Evolutionary conservation across 164 flowering plant genomes (phyloP).

Genomic region (Vitis labrusca): DNA sequence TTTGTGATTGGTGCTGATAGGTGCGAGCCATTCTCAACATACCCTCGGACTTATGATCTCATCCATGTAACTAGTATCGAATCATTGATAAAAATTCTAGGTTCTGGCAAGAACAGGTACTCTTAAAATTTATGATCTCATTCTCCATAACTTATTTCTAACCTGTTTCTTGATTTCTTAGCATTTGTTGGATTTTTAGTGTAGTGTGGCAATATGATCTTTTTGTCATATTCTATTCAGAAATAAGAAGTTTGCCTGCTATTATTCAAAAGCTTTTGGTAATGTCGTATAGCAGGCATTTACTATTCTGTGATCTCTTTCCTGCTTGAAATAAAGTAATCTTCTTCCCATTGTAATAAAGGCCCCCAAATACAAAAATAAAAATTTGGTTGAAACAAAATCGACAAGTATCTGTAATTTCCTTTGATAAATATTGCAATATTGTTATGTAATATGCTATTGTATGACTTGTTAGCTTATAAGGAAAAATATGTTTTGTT

Average conservation of each 20-base stretch:
- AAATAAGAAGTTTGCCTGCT: background rate
- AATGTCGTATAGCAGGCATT: background rate
- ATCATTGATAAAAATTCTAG: slow-evolving; percentile 57
- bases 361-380: background rate
- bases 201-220: background rate
- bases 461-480: too few relatives aligned
- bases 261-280: too few relatives aligned
- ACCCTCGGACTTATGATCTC: slow-evolving; percentile 91
- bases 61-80: slow-evolving; percentile 76
- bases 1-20: slow-evolving; percentile 35
- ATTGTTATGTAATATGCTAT: too few relatives aligned
- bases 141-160: background rate
- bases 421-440: too few relatives aligned
- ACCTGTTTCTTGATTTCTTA: slow-evolving; percentile 2
- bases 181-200: background rate
- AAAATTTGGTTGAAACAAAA: too few relatives aligned
- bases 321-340: background rate
- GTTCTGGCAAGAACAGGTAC: slow-evolving; percentile 74
- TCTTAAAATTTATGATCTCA: slow-evolving; percentile 6
- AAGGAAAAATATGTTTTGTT: too few relatives aligned
- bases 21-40: slow-evolving; percentile 99
- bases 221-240: background rate
- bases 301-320: background rate
- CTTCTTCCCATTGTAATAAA: background rate
- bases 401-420: too few relatives aligned